Evolutionary conservation across 345 rosid species (phyloP).

Genomic region (Sonneratia alba): DNA sequence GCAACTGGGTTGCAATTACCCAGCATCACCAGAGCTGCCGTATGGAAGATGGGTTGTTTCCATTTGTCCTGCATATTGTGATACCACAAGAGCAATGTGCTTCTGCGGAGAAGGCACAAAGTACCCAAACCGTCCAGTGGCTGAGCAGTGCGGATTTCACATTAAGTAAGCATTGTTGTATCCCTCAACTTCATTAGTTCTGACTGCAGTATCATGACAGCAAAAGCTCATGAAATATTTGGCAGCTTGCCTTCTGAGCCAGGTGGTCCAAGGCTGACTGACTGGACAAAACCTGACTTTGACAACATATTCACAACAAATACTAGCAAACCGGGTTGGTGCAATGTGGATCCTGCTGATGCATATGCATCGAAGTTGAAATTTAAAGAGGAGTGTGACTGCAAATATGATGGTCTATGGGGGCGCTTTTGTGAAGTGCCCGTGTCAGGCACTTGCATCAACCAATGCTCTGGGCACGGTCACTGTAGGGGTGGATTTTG

Average conservation of each 20-base stretch:
- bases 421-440: constrained; percentile 86
- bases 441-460: constrained; percentile 65
- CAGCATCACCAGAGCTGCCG: constrained; percentile 57
- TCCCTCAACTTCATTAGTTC: not conserved
- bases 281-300: constrained; percentile 75
- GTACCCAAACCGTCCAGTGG: constrained; percentile 84
- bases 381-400: constrained; percentile 82
- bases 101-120: constrained; percentile 98
- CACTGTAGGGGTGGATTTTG: constrained; percentile 93
- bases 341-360: constrained; percentile 80
- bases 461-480: constrained; percentile 88
- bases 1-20: constrained; percentile 61
- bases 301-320: constrained; percentile 69
- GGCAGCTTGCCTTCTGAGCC: constrained; percentile 57
- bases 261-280: constrained; percentile 48
- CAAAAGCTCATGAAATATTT: constrained; percentile 12
- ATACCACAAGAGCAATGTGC: constrained; percentile 88
- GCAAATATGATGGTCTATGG: constrained; percentile 83
- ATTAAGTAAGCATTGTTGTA: constrained; percentile 30
- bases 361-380: constrained; percentile 53
- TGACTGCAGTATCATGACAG: not conserved
- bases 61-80: constrained; percentile 77
- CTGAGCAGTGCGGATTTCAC: constrained; percentile 30
- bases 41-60: constrained; percentile 91
- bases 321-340: constrained; percentile 81